Base-by-base conservation (phyloP, 257 asterid genomes). In the Solanum commersonii region DNA sequence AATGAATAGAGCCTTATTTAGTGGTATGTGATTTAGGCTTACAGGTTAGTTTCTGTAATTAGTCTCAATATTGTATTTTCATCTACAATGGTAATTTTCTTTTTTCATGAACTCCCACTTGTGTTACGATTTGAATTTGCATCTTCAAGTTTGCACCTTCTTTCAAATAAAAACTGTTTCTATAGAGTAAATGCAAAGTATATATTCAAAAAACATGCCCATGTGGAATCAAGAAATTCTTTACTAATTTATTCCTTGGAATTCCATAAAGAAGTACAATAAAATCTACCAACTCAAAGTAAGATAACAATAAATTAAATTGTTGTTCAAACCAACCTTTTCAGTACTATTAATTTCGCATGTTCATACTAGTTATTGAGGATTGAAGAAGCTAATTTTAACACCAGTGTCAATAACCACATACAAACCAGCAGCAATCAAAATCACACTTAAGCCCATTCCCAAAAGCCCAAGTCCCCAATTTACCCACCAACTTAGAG, bases 391-490 rank as follows among this genome's bases (percentile, higher is more conserved):
- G 91, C 95, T 94, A 79, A 94, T 87, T 89, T 90, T 13, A 84
- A 96, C 72, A 22, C 98, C 98, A 10, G 94, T 96, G 27, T 94
- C 94, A 15, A 96, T 91, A 1, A 96, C 90, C 16, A 93, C 95
- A 87, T 96, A 96, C 0, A 95, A 1, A 2, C 98, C 96, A 5
- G 96, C 98, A 3, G 96, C 97, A 23, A 85, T 76, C 29, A 95
- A 83, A 44, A 94, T 8, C 3, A 40, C 92, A 67, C 98, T 95
- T 25, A 96, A 88, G 13, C 81, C 93, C 96, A 93, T 90, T 18
- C 99, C 98, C 1, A 92, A 42, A 4, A 95, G 68, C 11, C 97
- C 98, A 86, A 96, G 91, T 13, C 68, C 90, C 99, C 98, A 95
- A 67, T 94, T 94, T 1, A 93, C n/a, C 89, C 96, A 94, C 99